Base-by-base conservation (phyloP, 2,329 filamentous ascomycete genomes). In the Sphaerulina musiva region DNA sequence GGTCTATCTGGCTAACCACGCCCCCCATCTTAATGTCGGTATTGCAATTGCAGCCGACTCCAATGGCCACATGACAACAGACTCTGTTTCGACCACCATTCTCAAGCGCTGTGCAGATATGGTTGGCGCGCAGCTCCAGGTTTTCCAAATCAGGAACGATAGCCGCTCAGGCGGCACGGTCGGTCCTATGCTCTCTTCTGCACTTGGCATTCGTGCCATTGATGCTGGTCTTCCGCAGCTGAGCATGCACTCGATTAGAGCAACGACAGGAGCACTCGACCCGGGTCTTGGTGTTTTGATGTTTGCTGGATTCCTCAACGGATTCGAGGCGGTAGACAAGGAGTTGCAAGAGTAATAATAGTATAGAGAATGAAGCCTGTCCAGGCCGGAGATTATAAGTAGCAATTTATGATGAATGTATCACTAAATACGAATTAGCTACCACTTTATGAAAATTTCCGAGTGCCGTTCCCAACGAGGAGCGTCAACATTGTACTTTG, bases 31-130 rank as follows among this genome's bases (percentile, higher is more conserved):
- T 51, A 98, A 98, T 69, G 82, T 93, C 32, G 93, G 93, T 36
- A 80, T 96, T 32, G 82, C 84, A 12, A 79, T 98, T 39, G 84
- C 83, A 44, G 83, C 84, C 20, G 92, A 97, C 72, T 83, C 84
- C 48, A 96, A 96, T 67, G 93, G 89, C 4, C 89, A 97, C 74
- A 95, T 96, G 88, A 95, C 92, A 3, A 96, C 92, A 2, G 91
- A 97, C 68, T 83, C 85, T 52, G 83, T 95, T 14, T 93, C 87
- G 9, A 87, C 88, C 3, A 84, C 89, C 4, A 81, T 97, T 56
- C 75, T 97, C 36, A 82, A 85, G 62, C 81, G 87, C 26, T 81
- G 95, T 39, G 91, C 89, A 6, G 84, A 90, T 62, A 83, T 87
- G 55, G 80, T 78, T 57, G 88, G 77, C 48, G 82, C 82, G 53